These are phyloP conservation scores for Leccinellum albellum DNA, from an alignment of 768 basidiomycete species.

Conservation along the genomic window DNA sequence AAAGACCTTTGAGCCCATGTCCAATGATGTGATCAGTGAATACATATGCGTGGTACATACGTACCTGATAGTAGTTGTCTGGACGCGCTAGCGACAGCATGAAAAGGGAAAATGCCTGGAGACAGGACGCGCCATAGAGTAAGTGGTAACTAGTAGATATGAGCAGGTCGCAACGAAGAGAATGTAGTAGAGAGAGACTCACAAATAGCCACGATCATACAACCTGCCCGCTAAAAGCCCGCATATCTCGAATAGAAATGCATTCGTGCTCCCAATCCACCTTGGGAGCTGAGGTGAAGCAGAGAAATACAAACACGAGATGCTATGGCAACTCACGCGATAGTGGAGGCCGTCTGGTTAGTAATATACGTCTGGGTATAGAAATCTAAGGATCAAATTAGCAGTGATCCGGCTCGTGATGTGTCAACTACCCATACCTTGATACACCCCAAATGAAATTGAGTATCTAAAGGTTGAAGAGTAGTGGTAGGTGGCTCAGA, in stretches of 20 bases:
- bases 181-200: constrained; percentile 8
- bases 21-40: neutral
- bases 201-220: constrained; percentile 55
- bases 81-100: constrained; percentile 45
- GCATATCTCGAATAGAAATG: constrained; percentile 42
- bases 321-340: constrained; percentile 32
- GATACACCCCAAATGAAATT: constrained; percentile 42
- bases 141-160: constrained; percentile 19
- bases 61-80: constrained; percentile 42
- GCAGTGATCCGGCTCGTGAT: neutral
- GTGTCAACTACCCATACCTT: constrained; percentile 26
- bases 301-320: neutral
- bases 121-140: constrained; percentile 27
- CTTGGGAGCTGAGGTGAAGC: constrained; percentile 13
- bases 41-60: neutral
- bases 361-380: constrained; percentile 37
- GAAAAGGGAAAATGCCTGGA: constrained; percentile 35
- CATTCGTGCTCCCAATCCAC: constrained; percentile 49
- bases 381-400: constrained; percentile 29
- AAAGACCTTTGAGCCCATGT: constrained; percentile 39
- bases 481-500: neutral
- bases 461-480: constrained; percentile 26
- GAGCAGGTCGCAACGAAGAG: neutral
- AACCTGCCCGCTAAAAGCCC: constrained; percentile 45
- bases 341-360: constrained; percentile 34